Percentiles rank a stretch among this genome's conserved stretches.
Evolutionary conservation across 768 basidiomycete species (phyloP).

Genomic region (Phlebiopsis flavidoalba): DNA sequence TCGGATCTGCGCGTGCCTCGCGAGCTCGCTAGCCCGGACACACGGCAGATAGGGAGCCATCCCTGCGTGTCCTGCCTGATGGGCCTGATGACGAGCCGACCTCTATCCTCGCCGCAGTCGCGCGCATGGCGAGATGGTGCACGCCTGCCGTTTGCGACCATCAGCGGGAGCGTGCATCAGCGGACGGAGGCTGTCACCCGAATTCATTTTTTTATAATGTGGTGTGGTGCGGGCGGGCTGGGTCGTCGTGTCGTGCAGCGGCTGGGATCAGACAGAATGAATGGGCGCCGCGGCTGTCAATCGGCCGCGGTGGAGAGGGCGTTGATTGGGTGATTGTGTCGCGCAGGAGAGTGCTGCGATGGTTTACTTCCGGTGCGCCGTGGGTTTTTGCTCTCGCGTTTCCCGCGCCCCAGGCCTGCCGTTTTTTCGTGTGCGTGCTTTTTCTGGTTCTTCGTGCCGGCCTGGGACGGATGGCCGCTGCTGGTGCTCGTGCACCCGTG

Average conservation of each 20-base stretch:
- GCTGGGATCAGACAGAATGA: constrained; percentile 4
- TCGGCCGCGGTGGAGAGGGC: not conserved
- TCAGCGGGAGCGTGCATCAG: constrained; percentile 4
- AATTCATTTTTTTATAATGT: too few species aligned
- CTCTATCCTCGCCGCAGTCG: too few species aligned
- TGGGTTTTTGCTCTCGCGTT: constrained; percentile 1
- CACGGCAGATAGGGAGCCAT: too few species aligned
- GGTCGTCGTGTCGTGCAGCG: not conserved
- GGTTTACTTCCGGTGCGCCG: constrained; percentile 6
- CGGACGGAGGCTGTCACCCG: not conserved
- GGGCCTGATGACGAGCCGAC: too few species aligned
- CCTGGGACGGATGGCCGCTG: not conserved
- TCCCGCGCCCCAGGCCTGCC: not conserved
- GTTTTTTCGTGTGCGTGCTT: not conserved
- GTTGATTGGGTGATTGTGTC: constrained; percentile 9
- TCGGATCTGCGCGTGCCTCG: too few species aligned
- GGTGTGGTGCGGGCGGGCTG: not conserved
- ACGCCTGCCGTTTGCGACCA: not conserved
- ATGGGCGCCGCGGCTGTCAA: constrained; percentile 3
- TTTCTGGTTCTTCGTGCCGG: not conserved
- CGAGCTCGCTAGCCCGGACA: too few species aligned
- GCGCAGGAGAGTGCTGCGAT: not conserved
- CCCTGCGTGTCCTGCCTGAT: too few species aligned
- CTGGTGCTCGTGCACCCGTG: too few species aligned
- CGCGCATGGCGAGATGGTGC: too few species aligned